phyloP scores from a whole-genome alignment of 1,284 basidiomycete genomes.

The Afroboletus lepidellus region DNA sequence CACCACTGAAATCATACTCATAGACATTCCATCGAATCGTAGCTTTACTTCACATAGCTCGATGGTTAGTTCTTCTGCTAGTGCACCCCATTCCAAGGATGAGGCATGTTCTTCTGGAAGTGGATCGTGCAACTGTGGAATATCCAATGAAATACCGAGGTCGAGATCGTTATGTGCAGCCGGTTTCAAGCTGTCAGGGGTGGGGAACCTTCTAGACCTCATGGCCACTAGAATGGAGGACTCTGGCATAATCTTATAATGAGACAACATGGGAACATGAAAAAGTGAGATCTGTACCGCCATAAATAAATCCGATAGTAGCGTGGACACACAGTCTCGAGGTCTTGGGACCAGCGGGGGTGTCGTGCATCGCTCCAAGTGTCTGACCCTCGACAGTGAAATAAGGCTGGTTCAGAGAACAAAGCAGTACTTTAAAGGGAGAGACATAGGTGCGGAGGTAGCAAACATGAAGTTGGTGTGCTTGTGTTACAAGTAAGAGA shows the following conservation, averaged over 20 bases:
- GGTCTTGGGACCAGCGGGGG: slow-evolving; percentile 41
- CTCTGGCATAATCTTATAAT: slow-evolving; percentile 40
- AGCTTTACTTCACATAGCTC: slow-evolving; percentile 62
- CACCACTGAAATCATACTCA: slow-evolving; percentile 38
- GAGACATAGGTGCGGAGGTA: slow-evolving; percentile 45
- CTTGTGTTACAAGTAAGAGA: slow-evolving; percentile 57
- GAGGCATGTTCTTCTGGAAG: slow-evolving; percentile 33
- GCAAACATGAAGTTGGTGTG: slow-evolving; percentile 49
- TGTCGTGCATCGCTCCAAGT: slow-evolving; percentile 26
- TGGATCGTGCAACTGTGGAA: slow-evolving; percentile 26
- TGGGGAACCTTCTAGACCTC: slow-evolving; percentile 50
- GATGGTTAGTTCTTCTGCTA: slow-evolving; percentile 60
- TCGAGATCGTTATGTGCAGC: slow-evolving; percentile 44
- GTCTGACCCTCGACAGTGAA: slow-evolving; percentile 36
- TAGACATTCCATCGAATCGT: slow-evolving; percentile 42
- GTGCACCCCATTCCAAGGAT: slow-evolving; percentile 54
- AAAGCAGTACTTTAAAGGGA: slow-evolving; percentile 44
- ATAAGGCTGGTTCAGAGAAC: slow-evolving; percentile 44
- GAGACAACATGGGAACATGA: background rate
- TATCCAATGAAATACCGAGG: slow-evolving; percentile 42
- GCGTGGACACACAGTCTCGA: slow-evolving; percentile 55
- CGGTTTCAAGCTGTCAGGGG: slow-evolving; percentile 29
- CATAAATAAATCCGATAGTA: slow-evolving; percentile 61
- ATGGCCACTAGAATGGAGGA: slow-evolving; percentile 63
- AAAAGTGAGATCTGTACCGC: slow-evolving; percentile 42